Percentiles rank a stretch among this genome's conserved stretches.
Conservation (phyloP, 1,139 yeast genomes). For the Zygoascus hellenicus region DNA sequence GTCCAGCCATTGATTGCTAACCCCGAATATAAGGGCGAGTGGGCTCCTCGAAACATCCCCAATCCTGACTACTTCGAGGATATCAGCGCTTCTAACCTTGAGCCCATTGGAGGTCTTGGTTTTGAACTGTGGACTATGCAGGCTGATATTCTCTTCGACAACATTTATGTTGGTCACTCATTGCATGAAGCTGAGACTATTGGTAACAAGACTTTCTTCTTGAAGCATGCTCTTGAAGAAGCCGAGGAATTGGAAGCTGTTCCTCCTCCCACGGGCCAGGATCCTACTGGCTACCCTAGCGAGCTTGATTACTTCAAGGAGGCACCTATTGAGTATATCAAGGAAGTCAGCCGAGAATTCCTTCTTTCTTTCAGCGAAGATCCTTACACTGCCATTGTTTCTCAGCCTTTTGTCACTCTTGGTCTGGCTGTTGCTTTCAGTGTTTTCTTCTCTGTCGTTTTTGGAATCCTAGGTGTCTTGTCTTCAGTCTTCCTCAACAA, state of each 20-base stretch:
- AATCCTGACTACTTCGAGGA: conserved; percentile 70
- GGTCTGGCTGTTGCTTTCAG: conserved; percentile 23
- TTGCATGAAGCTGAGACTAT: conserved; percentile 73
- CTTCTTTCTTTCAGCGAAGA: conserved; percentile 29
- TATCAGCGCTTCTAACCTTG: conserved; percentile 52
- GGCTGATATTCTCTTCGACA: conserved; percentile 65
- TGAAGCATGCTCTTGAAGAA: conserved; percentile 55
- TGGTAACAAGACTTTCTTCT: conserved; percentile 68
- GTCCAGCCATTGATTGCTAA: conserved; percentile 57
- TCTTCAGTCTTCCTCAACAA: conserved; percentile 18
- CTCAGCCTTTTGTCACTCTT: conserved; percentile 34
- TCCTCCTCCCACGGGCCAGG: conserved; percentile 26
- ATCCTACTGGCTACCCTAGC: conserved; percentile 21
- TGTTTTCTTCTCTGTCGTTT: conserved; percentile 21
- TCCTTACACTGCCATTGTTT: conserved; percentile 31
- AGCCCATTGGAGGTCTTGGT: conserved; percentile 73
- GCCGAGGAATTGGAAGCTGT: conserved; percentile 32
- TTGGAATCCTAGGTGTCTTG: conserved; percentile 27
- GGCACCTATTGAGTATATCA: conserved; percentile 34
- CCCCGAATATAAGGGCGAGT: conserved; percentile 72
- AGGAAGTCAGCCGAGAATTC: conserved; percentile 30
- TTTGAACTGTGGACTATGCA: conserved; percentile 92
- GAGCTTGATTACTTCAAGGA: conserved; percentile 31
- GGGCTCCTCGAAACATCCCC: conserved; percentile 61
- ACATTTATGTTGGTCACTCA: conserved; percentile 80